A percentile compares a stretch with the other conserved stretches of the same genome.
Evolutionary conservation across 768 basidiomycete species (phyloP).

Genomic region (Lactarius evosmus): DNA sequence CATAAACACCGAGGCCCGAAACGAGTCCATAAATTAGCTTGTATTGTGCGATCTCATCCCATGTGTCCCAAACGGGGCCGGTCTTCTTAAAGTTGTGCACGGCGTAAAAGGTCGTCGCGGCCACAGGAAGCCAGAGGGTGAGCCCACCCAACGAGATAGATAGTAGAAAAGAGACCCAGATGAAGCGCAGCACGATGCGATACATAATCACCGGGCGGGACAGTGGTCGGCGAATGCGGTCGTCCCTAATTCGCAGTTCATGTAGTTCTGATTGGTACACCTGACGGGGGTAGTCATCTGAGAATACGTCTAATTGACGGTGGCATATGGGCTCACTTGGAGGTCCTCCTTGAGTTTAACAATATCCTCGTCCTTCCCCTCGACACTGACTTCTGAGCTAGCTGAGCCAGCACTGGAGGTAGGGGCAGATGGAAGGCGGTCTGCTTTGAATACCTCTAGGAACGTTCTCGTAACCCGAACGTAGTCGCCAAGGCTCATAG

Average conservation of each 20-base stretch:
- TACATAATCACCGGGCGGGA: slow-evolving; percentile 51
- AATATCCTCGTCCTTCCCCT: slow-evolving; percentile 28
- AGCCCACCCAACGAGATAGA: slow-evolving; percentile 71
- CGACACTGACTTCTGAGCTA: slow-evolving; percentile 27
- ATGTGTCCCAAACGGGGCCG: slow-evolving; percentile 81
- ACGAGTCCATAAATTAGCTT: slow-evolving; percentile 81
- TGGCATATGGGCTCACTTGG: slow-evolving; percentile 44
- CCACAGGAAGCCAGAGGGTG: slow-evolving; percentile 78
- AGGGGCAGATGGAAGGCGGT: slow-evolving; percentile 30
- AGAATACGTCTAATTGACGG: neutral
- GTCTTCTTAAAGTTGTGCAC: slow-evolving; percentile 76
- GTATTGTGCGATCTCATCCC: slow-evolving; percentile 88
- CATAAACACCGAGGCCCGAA: slow-evolving; percentile 70
- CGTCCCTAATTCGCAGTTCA: slow-evolving; percentile 74
- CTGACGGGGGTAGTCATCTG: slow-evolving; percentile 37
- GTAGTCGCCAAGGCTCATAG: slow-evolving; percentile 80
- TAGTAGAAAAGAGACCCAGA: slow-evolving; percentile 61
- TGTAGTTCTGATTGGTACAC: slow-evolving; percentile 71
- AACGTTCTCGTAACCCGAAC: slow-evolving; percentile 74
- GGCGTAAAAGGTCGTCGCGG: slow-evolving; percentile 63
- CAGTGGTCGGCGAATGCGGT: slow-evolving; percentile 71
- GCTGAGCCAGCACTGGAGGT: slow-evolving; percentile 29
- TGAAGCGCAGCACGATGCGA: slow-evolving; percentile 61
- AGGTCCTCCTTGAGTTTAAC: slow-evolving; percentile 45
- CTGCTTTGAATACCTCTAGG: slow-evolving; percentile 66